These are phyloP conservation scores for Pyracantha coccinea DNA, from an alignment of 331 rosid genomes.

Conservation along the genomic window DNA sequence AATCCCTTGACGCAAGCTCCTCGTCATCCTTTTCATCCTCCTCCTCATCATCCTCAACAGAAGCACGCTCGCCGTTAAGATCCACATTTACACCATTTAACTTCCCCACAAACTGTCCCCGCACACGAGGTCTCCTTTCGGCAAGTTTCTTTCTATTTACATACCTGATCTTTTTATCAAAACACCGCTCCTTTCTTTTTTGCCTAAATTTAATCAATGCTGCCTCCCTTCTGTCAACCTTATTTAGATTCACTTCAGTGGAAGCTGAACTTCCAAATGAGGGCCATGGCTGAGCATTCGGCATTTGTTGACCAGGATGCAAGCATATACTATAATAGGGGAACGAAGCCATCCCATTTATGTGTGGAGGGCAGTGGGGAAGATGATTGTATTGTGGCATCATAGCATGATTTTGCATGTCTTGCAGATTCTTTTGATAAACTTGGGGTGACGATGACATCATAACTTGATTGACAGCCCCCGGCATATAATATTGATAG, in stretches of 20 bases:
- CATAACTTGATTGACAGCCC: conserved; percentile 65
- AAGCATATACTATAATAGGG: conserved; percentile 62
- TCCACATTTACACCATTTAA: conserved; percentile 66
- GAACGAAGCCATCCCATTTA: conserved; percentile 58
- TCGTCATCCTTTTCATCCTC: conserved; percentile 56
- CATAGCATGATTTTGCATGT: conserved; percentile 57
- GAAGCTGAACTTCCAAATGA: conserved; percentile 53
- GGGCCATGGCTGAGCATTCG: conserved; percentile 57
- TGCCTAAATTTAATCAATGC: conserved; percentile 92
- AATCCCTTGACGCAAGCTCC: conserved; percentile 35
- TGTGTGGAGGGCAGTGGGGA: conserved; percentile 58
- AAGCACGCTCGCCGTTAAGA: conserved; percentile 81
- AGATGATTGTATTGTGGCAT: conserved; percentile 68
- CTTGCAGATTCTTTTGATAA: conserved; percentile 69
- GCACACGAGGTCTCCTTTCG: conserved; percentile 83
- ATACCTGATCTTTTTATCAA: conserved; percentile 92
- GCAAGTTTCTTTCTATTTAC: conserved; percentile 82
- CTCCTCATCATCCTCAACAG: conserved; percentile 55
- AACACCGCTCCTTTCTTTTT: conserved; percentile 93
- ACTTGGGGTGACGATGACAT: conserved; percentile 57
- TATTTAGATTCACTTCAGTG: conserved; percentile 45
- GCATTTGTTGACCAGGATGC: conserved; percentile 81
- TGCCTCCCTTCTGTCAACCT: conserved; percentile 94
- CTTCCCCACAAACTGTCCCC: conserved; percentile 94
- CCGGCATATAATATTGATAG: conserved; percentile 68